Percentiles rank a stretch among this genome's conserved stretches.
Evolutionary conservation across 441 rosid species (phyloP).

Genomic region (Gossypium gossypioides): DNA sequence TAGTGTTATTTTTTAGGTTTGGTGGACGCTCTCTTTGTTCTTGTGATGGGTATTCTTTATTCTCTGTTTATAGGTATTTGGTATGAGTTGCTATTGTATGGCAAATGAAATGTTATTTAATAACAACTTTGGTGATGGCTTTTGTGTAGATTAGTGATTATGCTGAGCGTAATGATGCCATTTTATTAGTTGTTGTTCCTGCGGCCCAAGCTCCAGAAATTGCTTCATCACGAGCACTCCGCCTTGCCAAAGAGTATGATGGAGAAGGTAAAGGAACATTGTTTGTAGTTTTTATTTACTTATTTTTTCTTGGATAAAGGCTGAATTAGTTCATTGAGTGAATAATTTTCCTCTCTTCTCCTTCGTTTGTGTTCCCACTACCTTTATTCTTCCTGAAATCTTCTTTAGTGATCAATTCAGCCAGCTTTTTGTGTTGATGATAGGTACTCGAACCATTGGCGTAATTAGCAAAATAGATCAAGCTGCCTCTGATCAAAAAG

Average conservation of each 20-base stretch:
- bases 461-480: constrained; percentile 70
- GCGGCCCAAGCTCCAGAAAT: constrained; percentile 64
- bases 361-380: neutral
- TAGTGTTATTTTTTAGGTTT: neutral
- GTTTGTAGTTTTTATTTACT: neutral
- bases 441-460: constrained; percentile 67
- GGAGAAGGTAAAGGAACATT: constrained; percentile 34
- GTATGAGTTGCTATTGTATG: neutral
- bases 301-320: constrained; percentile 9
- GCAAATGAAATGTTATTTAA: constrained; percentile 1
- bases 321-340: neutral
- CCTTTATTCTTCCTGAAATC: neutral
- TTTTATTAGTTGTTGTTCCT: constrained; percentile 50
- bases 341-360: neutral
- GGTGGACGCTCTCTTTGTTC: neutral
- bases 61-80: neutral
- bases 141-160: constrained; percentile 42
- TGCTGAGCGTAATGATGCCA: constrained; percentile 57
- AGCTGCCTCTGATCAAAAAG: constrained; percentile 52
- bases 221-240: constrained; percentile 56
- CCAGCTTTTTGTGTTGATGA: neutral
- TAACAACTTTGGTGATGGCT: neutral
- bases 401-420: neutral
- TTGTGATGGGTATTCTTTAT: neutral
- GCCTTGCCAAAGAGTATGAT: constrained; percentile 56